A percentile compares a stretch with the other conserved stretches of the same genome.
These are phyloP conservation scores for Metschnikowia borealis DNA, from an alignment of 805 yeast species.

Conservation along the genomic window DNA sequence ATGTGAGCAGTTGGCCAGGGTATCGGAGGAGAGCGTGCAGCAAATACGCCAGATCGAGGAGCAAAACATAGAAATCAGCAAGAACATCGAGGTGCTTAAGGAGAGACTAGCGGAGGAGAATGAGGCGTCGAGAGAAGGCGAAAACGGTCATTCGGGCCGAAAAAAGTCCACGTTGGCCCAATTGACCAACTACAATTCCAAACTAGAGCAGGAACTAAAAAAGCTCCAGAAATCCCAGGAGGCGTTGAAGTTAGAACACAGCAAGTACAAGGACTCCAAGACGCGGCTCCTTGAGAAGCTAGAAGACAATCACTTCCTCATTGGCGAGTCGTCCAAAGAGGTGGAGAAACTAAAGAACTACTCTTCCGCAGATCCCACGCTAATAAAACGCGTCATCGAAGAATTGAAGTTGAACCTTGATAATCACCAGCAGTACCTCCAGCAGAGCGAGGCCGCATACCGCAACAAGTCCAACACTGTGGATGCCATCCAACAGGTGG, in stretches of 20 bases:
- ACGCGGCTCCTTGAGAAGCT: conserved; percentile 51
- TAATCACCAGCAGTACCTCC: conserved; percentile 25
- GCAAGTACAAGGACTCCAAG: conserved; percentile 61
- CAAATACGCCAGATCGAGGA: conserved; percentile 29
- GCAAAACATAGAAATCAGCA: conserved; percentile 16
- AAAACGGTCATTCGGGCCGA: conserved; percentile 17
- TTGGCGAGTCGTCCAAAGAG: conserved; percentile 54
- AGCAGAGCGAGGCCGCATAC: conserved; percentile 38
- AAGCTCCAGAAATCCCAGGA: conserved; percentile 62
- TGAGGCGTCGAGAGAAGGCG: conserved; percentile 30
- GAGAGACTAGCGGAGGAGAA: conserved; percentile 32
- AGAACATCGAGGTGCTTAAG: conserved; percentile 8
- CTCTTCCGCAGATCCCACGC: conserved; percentile 56
- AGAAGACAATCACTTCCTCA: conserved; percentile 56
- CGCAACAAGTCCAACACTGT: conserved; percentile 51
- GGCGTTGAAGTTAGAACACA: conserved; percentile 55
- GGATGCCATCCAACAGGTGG: conserved; percentile 51
- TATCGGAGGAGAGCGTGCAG: conserved; percentile 48
- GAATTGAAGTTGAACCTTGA: conserved; percentile 47
- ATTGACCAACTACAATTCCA: conserved; percentile 43
- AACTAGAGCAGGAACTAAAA: conserved; percentile 59
- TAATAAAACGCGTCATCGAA: conserved; percentile 47
- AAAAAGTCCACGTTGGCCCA: conserved; percentile 38
- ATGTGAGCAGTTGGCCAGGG: conserved; percentile 57
- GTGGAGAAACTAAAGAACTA: conserved; percentile 58